phyloP scores from a whole-genome alignment of 2,329 filamentous ascomycete genomes.

The Penicillium sclerotiorum region DNA sequence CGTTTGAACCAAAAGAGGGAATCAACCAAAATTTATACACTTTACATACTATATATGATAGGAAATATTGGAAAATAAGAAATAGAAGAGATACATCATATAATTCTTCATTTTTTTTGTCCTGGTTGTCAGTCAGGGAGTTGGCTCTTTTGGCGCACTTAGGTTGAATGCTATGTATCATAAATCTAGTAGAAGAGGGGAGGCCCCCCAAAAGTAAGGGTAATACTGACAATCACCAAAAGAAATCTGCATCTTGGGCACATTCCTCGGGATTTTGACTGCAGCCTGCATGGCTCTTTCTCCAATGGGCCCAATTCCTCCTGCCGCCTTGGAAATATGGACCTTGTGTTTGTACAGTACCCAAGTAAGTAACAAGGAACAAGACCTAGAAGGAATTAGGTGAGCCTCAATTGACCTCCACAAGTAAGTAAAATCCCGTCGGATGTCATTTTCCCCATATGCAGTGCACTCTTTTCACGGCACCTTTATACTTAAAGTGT shows the following conservation, averaged over 20 bases:
- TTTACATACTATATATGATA: too few relatives aligned
- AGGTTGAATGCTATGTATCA: not conserved
- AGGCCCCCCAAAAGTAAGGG: too few relatives aligned
- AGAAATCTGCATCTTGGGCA: not conserved
- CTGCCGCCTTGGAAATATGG: not conserved
- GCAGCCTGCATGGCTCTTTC: slow-evolving; percentile 10
- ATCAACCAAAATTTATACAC: not conserved
- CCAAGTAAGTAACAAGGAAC: not conserved
- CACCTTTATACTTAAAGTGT: not conserved
- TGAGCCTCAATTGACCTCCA: not conserved
- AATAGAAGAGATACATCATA: slow-evolving; percentile 1
- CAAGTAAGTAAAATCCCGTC: not conserved
- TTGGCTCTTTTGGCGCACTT: too few relatives aligned
- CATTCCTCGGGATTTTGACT: slow-evolving; percentile 7
- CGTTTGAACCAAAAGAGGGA: slow-evolving; percentile 4
- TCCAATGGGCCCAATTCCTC: not conserved
- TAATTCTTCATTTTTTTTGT: not conserved
- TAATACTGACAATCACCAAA: too few relatives aligned
- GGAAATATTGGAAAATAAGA: not conserved
- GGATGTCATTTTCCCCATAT: not conserved
- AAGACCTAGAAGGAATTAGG: not conserved
- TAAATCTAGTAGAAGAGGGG: not conserved
- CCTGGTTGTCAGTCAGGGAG: too few relatives aligned
- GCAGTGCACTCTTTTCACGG: not conserved
- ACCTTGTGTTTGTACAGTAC: not conserved